Base-by-base conservation (phyloP, 108 stramenopile genomes). In the Parietichytrium sp. region DNA sequence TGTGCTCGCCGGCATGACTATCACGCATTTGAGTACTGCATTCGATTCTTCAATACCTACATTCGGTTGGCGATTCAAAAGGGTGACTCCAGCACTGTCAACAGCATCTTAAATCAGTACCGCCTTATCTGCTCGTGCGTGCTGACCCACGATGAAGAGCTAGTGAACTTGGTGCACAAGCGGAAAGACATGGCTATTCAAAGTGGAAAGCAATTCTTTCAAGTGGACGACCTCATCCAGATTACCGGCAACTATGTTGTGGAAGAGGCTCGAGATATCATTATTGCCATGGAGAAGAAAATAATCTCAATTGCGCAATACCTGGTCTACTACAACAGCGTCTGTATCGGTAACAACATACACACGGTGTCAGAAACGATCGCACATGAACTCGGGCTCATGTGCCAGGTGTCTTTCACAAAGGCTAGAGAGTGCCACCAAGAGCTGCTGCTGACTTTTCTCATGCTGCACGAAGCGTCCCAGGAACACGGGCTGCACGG, bases 221-320 rank as follows among this genome's bases (percentile, higher is more conserved):
- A 72, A 38, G 61, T 72, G 29, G 61, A 72, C 42, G 61, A 72
- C 20, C 61, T 72, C 0, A 72, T 72, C 61, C 61, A 72, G 20
- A 72, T 72, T 45, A 31, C 10, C 0, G 61, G 61, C 10, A 72
- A 72, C 23, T 36, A 72, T 20, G 61, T 72, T 25, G 61, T 72
- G 8, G 61, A 72, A 27, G 61, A 72, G 20, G 36, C 61, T 16
- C 61, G 61, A 2, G 61, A 72, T 25, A 72, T 72, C 33, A 72
- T 72, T n/a, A 72, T 72, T 20, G 61, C 61, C 8, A 72, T 72
- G 61, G 61, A 72, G 42, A 72, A 72, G 33, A 72, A 72, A 2
- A 72, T 72, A 1, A 72, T 72, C 20, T n/a, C 61, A 33, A 42
- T 72, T 0, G 61, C 61, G n/a, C 38, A 42, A 8, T 25, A 72